phyloP scores from a whole-genome alignment of 2,329 filamentous ascomycete genomes.

The Calonectria pseudoturangicola region DNA sequence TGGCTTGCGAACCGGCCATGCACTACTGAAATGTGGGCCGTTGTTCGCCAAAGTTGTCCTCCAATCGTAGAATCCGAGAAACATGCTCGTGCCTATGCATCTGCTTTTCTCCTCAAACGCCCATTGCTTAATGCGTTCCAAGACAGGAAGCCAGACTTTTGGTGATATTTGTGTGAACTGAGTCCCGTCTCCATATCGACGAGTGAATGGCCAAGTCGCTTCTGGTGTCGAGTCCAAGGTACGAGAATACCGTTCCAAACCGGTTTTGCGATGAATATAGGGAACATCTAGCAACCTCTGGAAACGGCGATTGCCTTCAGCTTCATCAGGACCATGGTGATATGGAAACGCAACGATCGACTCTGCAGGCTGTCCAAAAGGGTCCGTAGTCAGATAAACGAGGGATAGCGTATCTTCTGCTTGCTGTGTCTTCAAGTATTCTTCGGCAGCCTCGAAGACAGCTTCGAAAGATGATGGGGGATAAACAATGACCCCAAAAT shows the following conservation, averaged over 20 bases:
- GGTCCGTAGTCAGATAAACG: conserved; percentile 14
- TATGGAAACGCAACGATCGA: conserved; percentile 1
- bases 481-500: conserved; percentile 1
- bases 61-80: conserved; percentile 9
- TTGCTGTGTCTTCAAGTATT: background rate
- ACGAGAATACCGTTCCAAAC: background rate
- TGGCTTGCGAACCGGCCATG: conserved; percentile 3
- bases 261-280: conserved; percentile 1
- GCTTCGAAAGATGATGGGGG: background rate
- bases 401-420: background rate
- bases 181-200: background rate
- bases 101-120: background rate
- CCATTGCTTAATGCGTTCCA: conserved; percentile 9
- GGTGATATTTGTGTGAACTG: conserved; percentile 1
- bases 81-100: conserved; percentile 6
- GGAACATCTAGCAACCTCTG: conserved; percentile 2
- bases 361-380: background rate
- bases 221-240: background rate
- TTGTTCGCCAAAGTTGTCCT: background rate
- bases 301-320: conserved; percentile 7
- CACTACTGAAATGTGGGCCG: background rate
- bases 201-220: background rate
- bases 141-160: background rate
- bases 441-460: background rate
- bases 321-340: background rate